These are phyloP conservation scores for Luzula sylvatica DNA, from an alignment of 176 grass and related monocot genomes.

Conservation along the genomic window DNA sequence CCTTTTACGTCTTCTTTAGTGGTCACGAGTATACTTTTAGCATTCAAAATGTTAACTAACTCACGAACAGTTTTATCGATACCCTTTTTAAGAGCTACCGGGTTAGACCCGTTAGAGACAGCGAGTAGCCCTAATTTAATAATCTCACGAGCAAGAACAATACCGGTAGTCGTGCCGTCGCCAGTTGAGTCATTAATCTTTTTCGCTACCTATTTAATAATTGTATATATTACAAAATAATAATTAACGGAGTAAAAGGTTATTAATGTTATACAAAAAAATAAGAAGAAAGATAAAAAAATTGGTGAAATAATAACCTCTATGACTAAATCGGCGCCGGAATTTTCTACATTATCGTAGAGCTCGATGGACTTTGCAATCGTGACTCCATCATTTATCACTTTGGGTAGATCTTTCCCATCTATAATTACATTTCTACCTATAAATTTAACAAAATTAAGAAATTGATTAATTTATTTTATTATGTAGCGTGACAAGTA, in stretches of 20 bases:
- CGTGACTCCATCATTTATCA: constrained; percentile 83
- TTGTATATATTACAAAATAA: too few relatives aligned
- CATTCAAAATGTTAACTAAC: constrained; percentile 52
- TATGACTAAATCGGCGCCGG: constrained; percentile 70
- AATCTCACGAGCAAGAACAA: constrained; percentile 83
- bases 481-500: too few relatives aligned
- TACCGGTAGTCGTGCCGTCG: constrained; percentile 85
- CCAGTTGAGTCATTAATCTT: constrained; percentile 74
- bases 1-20: constrained; percentile 85
- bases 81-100: constrained; percentile 78
- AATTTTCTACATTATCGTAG: constrained; percentile 66
- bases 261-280: background rate
- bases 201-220: constrained; percentile 40
- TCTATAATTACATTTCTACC: constrained; percentile 95
- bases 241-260: too few relatives aligned
- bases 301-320: constrained; percentile 41
- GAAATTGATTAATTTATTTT: background rate
- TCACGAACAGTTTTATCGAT: constrained; percentile 73
- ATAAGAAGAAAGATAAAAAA: background rate
- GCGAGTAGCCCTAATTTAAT: constrained; percentile 79
- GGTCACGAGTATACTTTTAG: constrained; percentile 49
- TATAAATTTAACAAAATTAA: constrained; percentile 18
- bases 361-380: constrained; percentile 82
- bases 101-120: constrained; percentile 64
- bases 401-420: constrained; percentile 67